Base-by-base conservation (phyloP, 768 basidiomycete species). In the Phaffia tasmanica region DNA sequence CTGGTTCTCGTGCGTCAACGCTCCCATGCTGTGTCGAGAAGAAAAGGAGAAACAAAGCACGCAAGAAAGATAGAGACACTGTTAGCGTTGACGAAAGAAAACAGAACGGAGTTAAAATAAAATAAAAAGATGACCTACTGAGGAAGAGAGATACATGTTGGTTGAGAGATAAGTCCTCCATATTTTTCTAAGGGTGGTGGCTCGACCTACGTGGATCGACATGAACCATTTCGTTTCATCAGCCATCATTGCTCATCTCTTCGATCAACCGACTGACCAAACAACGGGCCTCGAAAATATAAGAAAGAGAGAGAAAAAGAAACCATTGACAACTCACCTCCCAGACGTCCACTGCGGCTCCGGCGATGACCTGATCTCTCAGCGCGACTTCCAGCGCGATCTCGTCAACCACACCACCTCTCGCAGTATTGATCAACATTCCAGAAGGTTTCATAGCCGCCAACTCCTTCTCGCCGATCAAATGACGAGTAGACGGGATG, bases 361-460 rank as follows among this genome's bases (percentile, higher is more conserved):
- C 85, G 3, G 79, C 79, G 47, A 86, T 83, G 48, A 67, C 75
- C 48, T 77, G 78, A 42, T 79, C 71, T 67, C 78, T 73, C 65
- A 86, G 71, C 1, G 77, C 78, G 6, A 81, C 73, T 18, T 85
- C 68, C 32, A 88, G 72, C 0, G 81, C 85, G 0, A 57, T 68
- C 70, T 86, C 85, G 64, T 86, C 81, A 6, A 88, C 80, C 27
- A 88, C 73, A 1, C 84, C 84, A 0, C 86, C 86, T 64, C 85
- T 75, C 1, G 83, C 83, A 0, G 85, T 85, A 71, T 86, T 88
- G 72, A 86, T 80, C 60, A 86, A 77, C 70, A 84, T 79, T 0
- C 84, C 81, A 2, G 81, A 78, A 0, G 79, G 75, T 72, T 85
- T 85, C 81, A 88, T 80, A 25, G 77, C 70, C 1, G 73, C 77